phyloP scores from a whole-genome alignment of 129 eudicot genomes.

The Chrysanthemum lavandulifolium region DNA sequence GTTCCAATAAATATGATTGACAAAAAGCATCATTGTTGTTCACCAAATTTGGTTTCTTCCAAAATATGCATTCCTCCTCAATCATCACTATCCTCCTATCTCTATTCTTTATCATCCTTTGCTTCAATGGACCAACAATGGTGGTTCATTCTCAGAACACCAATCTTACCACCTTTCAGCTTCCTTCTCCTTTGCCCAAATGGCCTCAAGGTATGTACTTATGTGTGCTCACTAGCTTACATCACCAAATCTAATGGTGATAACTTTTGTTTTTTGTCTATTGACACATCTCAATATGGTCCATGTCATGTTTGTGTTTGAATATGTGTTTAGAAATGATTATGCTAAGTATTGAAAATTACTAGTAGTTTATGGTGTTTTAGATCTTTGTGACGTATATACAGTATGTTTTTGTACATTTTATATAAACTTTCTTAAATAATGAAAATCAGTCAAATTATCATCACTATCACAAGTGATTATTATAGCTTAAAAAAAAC shows the following conservation, averaged over 20 bases:
- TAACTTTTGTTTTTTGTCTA: neutral
- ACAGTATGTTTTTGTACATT: neutral
- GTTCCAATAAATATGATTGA: conserved; percentile 18
- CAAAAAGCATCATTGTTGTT: conserved; percentile 30
- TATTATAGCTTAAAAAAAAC: neutral
- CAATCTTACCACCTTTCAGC: conserved; percentile 38
- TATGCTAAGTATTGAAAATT: neutral
- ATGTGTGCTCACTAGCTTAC: neutral
- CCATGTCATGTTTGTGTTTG: neutral
- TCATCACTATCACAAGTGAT: neutral
- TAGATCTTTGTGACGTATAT: neutral
- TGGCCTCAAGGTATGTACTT: conserved; percentile 56
- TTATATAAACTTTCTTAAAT: neutral
- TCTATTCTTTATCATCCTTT: conserved; percentile 26
- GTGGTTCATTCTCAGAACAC: conserved; percentile 20
- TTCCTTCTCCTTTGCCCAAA: conserved; percentile 66
- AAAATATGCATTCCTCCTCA: conserved; percentile 28
- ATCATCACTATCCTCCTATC: conserved; percentile 12
- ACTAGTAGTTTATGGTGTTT: neutral
- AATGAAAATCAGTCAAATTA: neutral
- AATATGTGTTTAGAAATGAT: neutral
- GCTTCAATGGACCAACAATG: conserved; percentile 41
- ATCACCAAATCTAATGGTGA: neutral
- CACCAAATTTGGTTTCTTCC: conserved; percentile 35
- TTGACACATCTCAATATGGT: neutral